Conservation (phyloP, 2,329 filamentous ascomycete genomes). For the Diplodia sapinea region DNA sequence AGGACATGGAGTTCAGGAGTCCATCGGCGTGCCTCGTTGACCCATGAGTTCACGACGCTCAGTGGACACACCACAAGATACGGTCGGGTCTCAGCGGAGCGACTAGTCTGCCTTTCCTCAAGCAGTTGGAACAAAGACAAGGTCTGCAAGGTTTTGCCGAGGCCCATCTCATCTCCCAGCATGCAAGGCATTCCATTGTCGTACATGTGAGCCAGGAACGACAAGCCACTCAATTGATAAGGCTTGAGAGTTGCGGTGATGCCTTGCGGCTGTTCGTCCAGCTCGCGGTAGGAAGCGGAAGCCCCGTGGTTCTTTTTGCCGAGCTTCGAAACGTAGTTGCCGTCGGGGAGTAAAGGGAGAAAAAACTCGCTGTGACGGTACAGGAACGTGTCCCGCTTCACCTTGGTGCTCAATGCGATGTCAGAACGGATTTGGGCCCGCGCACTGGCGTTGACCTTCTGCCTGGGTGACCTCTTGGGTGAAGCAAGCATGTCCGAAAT, state of each 20-base stretch:
- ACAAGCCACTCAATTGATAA: slow-evolving; percentile 95
- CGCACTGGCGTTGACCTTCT: slow-evolving; percentile 45
- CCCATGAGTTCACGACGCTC: slow-evolving; percentile 98
- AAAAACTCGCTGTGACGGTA: slow-evolving; percentile 54
- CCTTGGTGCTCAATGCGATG: slow-evolving; percentile 51
- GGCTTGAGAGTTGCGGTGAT: slow-evolving; percentile 75
- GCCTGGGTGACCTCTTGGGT: neutral
- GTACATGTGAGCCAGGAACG: slow-evolving; percentile 98
- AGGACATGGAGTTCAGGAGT: slow-evolving; percentile 83
- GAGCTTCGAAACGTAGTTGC: slow-evolving; percentile 53
- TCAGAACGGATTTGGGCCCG: slow-evolving; percentile 50
- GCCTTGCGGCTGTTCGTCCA: slow-evolving; percentile 52
- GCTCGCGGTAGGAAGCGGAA: slow-evolving; percentile 49
- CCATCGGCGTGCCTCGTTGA: slow-evolving; percentile 97
- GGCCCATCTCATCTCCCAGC: slow-evolving; percentile 97
- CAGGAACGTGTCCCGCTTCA: slow-evolving; percentile 54
- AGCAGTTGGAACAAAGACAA: slow-evolving; percentile 96
- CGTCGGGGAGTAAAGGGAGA: slow-evolving; percentile 53
- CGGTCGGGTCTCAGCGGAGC: slow-evolving; percentile 72
- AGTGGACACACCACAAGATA: slow-evolving; percentile 96
- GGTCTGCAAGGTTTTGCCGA: slow-evolving; percentile 98
- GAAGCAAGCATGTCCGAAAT: slow-evolving; percentile 41
- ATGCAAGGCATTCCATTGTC: slow-evolving; percentile 99
- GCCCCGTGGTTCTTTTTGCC: slow-evolving; percentile 34
- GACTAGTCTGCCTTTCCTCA: slow-evolving; percentile 80